Percentiles rank a stretch among this genome's conserved stretches.
phyloP scores from a whole-genome alignment of 352 stramenopile species.

The Globisporangium spinosum region DNA sequence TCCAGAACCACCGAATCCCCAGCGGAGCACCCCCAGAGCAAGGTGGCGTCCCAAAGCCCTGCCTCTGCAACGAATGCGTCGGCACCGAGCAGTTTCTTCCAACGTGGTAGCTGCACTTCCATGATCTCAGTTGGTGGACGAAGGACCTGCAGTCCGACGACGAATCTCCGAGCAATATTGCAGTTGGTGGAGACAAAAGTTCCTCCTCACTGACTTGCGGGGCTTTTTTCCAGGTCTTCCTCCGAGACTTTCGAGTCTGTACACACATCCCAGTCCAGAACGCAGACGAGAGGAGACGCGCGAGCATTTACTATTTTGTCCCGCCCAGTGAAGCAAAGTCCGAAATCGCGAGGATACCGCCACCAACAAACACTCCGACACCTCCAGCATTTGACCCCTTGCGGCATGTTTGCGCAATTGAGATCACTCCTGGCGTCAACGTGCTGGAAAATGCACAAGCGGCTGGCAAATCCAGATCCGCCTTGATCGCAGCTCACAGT shows the following conservation, averaged over 20 bases:
- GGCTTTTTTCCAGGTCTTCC: conserved; percentile 33
- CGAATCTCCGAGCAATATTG: neutral
- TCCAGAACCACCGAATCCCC: conserved; percentile 34
- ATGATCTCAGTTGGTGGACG: conserved; percentile 44
- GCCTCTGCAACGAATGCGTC: conserved; percentile 52
- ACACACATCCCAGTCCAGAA: conserved; percentile 15
- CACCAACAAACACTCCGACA: neutral
- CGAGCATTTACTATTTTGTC: conserved; percentile 34
- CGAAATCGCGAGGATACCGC: too few relatives aligned
- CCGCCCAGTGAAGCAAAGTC: conserved; percentile 7
- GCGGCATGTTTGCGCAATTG: conserved; percentile 34
- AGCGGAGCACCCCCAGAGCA: conserved; percentile 31
- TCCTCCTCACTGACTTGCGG: conserved; percentile 15
- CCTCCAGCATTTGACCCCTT: conserved; percentile 29
- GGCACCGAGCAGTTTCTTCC: conserved; percentile 40
- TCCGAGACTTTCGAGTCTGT: conserved; percentile 25
- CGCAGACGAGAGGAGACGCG: conserved; percentile 5
- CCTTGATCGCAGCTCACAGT: neutral
- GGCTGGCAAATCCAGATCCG: neutral
- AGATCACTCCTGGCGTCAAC: conserved; percentile 22
- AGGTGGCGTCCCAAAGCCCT: conserved; percentile 40
- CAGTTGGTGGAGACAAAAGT: neutral
- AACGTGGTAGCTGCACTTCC: conserved; percentile 55
- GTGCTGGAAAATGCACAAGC: neutral
- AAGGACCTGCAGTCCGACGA: conserved; percentile 2